Evolutionary conservation across 257 asterid genomes (phyloP).

Genomic region (Perilla frutescens): DNA sequence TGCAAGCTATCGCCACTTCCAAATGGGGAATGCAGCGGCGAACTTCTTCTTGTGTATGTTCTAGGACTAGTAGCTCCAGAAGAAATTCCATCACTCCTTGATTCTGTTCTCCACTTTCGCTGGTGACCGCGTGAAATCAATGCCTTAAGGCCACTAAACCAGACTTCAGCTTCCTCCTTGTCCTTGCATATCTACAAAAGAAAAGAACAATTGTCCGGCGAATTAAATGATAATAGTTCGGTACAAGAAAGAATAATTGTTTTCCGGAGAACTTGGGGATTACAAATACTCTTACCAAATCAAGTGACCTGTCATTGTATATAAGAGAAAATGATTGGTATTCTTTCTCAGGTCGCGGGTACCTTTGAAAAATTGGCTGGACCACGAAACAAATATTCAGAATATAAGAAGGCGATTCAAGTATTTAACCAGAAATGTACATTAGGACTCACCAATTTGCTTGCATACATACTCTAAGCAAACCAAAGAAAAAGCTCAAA

Average conservation of each 20-base stretch:
- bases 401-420: conserved; percentile 16
- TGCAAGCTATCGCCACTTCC: conserved; percentile 78
- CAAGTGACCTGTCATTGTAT: conserved; percentile 93
- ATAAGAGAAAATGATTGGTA: conserved; percentile 94
- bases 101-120: conserved; percentile 91
- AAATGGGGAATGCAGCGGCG: conserved; percentile 91
- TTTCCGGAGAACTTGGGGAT: conserved; percentile 9
- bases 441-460: conserved; percentile 18
- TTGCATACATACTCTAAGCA: conserved; percentile 15
- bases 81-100: conserved; percentile 94
- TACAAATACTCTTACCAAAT: conserved; percentile 66
- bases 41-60: conserved; percentile 88
- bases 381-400: conserved; percentile 39
- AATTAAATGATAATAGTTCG: conserved; percentile 9
- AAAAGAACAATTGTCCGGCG: conserved; percentile 22
- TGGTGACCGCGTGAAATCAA: conserved; percentile 92
- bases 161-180: conserved; percentile 99
- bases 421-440: conserved; percentile 18
- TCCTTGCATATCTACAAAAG: conserved; percentile 88
- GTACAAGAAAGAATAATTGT: conserved; percentile 15
- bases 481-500: conserved; percentile 12
- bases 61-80: conserved; percentile 97
- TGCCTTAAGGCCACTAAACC: conserved; percentile 99
- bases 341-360: conserved; percentile 98
- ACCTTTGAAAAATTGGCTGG: conserved; percentile 94